Conservation (phyloP, 2,329 filamentous ascomycete genomes). For the Clarireedia hainanense region DNA sequence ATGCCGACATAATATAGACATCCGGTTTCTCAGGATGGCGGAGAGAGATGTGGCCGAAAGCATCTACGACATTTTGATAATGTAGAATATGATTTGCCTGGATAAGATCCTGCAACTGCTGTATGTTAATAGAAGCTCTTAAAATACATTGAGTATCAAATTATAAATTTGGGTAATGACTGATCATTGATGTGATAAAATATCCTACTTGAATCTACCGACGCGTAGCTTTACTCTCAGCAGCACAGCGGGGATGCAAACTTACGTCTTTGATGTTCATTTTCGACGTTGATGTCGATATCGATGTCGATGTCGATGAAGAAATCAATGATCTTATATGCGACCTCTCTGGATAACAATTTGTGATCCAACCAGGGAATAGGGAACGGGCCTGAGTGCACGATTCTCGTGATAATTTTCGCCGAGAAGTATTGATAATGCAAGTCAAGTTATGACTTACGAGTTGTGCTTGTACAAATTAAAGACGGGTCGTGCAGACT, state of each 20-base stretch:
- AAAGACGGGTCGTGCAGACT: too few relatives aligned
- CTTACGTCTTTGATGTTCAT: not conserved
- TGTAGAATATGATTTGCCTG: conserved; percentile 41
- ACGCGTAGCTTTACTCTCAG: too few relatives aligned
- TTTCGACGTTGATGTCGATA: not conserved
- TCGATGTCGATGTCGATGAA: not conserved
- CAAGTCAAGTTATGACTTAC: too few relatives aligned
- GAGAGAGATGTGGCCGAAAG: conserved; percentile 47
- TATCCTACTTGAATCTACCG: too few relatives aligned
- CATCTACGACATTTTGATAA: conserved; percentile 42
- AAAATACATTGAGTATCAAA: not conserved
- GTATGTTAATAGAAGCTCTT: not conserved
- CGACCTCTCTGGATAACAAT: not conserved
- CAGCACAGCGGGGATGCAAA: not conserved
- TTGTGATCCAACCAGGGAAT: too few relatives aligned
- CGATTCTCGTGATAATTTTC: too few relatives aligned
- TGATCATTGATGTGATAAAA: too few relatives aligned
- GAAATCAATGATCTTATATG: not conserved
- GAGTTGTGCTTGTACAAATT: too few relatives aligned
- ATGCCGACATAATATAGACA: conserved; percentile 41
- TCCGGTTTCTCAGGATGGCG: conserved; percentile 39
- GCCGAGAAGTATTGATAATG: too few relatives aligned
- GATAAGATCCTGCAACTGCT: not conserved
- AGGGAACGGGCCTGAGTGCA: too few relatives aligned
- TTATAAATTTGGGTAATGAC: not conserved